phyloP scores from a whole-genome alignment of 2,329 filamentous ascomycete genomes.

The Cryphonectria naterciae region DNA sequence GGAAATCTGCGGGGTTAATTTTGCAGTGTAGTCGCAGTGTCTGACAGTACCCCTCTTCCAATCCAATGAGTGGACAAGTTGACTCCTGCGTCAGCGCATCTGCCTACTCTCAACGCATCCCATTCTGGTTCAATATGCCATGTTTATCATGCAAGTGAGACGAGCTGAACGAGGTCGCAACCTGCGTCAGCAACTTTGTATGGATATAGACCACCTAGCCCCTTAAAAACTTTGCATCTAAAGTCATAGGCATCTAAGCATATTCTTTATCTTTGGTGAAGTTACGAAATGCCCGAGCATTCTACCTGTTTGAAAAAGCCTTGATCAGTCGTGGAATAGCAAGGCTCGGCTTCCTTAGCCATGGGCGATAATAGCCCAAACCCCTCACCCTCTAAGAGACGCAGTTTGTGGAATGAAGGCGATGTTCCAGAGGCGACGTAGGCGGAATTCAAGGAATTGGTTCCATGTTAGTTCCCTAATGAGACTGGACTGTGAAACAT shows the following conservation, averaged over 20 bases:
- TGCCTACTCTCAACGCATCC: background rate
- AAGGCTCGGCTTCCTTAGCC: background rate
- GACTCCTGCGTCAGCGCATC: background rate
- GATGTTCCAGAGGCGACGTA: background rate
- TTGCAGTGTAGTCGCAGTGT: background rate
- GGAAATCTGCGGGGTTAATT: background rate
- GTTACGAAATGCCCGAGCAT: background rate
- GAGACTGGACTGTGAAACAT: too few relatives aligned
- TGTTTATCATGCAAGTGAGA: background rate
- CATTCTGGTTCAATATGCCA: background rate
- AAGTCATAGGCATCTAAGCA: background rate
- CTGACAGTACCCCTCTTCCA: background rate
- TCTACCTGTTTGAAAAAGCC: background rate
- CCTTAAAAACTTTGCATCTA: background rate
- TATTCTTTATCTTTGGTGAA: background rate
- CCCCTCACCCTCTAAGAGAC: background rate
- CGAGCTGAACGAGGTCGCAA: background rate
- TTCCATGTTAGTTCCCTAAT: background rate
- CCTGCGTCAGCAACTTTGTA: background rate
- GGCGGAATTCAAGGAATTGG: background rate
- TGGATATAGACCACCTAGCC: background rate
- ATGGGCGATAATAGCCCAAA: background rate
- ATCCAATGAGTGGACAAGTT: background rate
- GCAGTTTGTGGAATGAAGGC: background rate
- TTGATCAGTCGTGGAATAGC: background rate